A percentile compares a stretch with the other conserved stretches of the same genome.
phyloP scores from a whole-genome alignment of 768 basidiomycete species.

The Paxillus involutus region DNA sequence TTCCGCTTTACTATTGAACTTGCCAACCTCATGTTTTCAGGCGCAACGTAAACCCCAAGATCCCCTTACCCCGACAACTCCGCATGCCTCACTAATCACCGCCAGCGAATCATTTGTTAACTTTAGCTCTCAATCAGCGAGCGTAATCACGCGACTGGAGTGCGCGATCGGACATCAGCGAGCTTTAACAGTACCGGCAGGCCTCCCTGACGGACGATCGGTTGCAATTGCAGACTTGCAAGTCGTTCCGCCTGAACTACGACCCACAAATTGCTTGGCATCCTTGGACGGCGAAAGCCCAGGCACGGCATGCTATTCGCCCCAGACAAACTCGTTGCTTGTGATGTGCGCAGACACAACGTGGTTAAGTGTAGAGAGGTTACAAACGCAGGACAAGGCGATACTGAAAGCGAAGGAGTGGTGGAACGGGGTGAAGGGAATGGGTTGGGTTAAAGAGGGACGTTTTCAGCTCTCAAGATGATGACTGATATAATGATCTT shows the following conservation, averaged over 20 bases:
- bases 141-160: conserved; percentile 19
- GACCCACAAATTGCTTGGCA: not conserved
- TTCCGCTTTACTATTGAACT: not conserved
- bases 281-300: conserved; percentile 24
- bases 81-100: not conserved
- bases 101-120: not conserved
- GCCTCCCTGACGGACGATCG: conserved; percentile 26
- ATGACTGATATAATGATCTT: too few species aligned
- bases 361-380: conserved; percentile 49
- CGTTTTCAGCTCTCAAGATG: conserved; percentile 4
- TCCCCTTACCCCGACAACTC: too few species aligned
- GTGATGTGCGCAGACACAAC: conserved; percentile 56
- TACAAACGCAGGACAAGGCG: conserved; percentile 64
- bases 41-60: conserved; percentile 22
- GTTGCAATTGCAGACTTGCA: conserved; percentile 23
- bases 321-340: conserved; percentile 39
- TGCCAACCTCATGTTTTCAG: conserved; percentile 32
- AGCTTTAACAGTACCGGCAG: conserved; percentile 16
- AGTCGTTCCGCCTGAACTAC: conserved; percentile 5
- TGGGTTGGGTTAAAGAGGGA: conserved; percentile 25
- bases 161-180: conserved; percentile 30
- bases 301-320: conserved; percentile 46
- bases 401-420: conserved; percentile 61
- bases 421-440: conserved; percentile 69
- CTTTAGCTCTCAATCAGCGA: not conserved